phyloP scores from a whole-genome alignment of 352 stramenopile species.

The Globisporangium camurandrum region DNA sequence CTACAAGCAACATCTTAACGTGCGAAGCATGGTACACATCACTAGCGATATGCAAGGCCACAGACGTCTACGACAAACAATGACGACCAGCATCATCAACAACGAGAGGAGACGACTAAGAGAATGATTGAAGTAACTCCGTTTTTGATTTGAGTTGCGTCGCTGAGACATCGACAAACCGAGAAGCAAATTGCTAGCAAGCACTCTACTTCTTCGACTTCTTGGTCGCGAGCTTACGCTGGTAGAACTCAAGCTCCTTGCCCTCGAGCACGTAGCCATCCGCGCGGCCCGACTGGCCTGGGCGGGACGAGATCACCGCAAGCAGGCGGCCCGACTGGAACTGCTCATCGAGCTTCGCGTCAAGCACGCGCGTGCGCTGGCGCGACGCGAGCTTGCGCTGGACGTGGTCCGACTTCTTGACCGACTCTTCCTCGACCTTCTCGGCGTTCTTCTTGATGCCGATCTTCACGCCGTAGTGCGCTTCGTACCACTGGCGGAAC shows the following conservation, averaged over 20 bases:
- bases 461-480: conserved; percentile 96
- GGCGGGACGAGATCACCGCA: conserved; percentile 96
- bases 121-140: conserved; percentile 10
- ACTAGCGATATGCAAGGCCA: too few relatives aligned
- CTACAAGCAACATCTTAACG: too few relatives aligned
- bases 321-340: conserved; percentile 95
- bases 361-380: conserved; percentile 90
- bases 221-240: conserved; percentile 97
- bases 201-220: conserved; percentile 98
- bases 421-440: conserved; percentile 73
- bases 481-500: conserved; percentile 99
- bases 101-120: background rate
- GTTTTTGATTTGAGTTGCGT: conserved; percentile 12
- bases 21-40: too few relatives aligned
- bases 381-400: conserved; percentile 91
- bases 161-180: conserved; percentile 6
- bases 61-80: too few relatives aligned
- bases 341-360: conserved; percentile 95
- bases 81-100: background rate
- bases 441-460: conserved; percentile 83
- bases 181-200: too few relatives aligned
- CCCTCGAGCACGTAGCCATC: conserved; percentile 99
- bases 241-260: conserved; percentile 99
- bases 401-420: conserved; percentile 92
- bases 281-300: conserved; percentile 96